phyloP scores from a whole-genome alignment of 75 land plant genomes.

The Sequoia sempervirens region DNA sequence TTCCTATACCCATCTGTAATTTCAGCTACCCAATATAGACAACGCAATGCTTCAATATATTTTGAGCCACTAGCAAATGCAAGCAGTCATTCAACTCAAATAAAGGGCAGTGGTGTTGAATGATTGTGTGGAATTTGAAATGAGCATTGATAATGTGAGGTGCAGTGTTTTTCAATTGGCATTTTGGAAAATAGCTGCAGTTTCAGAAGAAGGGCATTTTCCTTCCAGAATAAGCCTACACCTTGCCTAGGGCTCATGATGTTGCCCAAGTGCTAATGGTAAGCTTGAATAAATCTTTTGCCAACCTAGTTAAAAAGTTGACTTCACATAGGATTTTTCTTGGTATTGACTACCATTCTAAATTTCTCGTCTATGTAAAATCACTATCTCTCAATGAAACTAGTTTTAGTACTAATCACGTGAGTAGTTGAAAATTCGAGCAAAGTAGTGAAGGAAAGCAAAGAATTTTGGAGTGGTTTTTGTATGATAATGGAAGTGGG shows the following conservation, averaged over 20 bases:
- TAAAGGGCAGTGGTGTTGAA: not conserved
- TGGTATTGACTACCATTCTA: conserved; percentile 21
- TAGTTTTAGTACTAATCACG: not conserved
- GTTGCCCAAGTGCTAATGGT: conserved; percentile 30
- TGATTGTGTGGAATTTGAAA: conserved; percentile 24
- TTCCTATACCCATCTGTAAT: not conserved
- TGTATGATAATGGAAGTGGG: conserved; percentile 34
- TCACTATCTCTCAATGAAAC: conserved; percentile 16
- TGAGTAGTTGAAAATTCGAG: conserved; percentile 45
- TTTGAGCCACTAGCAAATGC: conserved; percentile 56
- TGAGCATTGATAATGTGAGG: conserved; percentile 48
- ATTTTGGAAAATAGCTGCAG: conserved; percentile 7
- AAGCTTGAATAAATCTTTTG: conserved; percentile 47
- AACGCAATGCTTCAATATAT: conserved; percentile 38
- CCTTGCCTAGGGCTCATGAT: conserved; percentile 37
- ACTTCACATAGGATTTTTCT: conserved; percentile 23
- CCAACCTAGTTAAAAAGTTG: conserved; percentile 23
- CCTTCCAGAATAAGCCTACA: conserved; percentile 36
- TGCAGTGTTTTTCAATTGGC: conserved; percentile 35
- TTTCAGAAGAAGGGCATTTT: conserved; percentile 27
- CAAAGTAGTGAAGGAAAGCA: conserved; percentile 54
- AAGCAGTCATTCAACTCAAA: conserved; percentile 40
- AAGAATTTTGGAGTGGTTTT: conserved; percentile 29
- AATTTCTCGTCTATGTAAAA: conserved; percentile 16
- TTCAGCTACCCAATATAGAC: conserved; percentile 5